These are phyloP conservation scores for Mariannaea sp. DNA, from an alignment of 2,329 filamentous ascomycete genomes.

Conservation along the genomic window DNA sequence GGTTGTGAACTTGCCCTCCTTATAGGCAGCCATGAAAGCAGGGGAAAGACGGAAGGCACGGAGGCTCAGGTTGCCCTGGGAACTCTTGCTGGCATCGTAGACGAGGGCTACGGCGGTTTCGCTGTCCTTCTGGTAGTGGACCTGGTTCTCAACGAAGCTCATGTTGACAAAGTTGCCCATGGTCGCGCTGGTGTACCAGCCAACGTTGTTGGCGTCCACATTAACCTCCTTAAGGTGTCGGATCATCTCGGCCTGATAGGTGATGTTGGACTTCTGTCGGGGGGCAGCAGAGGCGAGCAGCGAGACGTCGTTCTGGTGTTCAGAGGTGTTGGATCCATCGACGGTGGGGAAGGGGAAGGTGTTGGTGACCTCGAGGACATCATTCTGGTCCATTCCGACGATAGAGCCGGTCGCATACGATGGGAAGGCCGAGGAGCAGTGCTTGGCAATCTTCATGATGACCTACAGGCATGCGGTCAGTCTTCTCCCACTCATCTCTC, in stretches of 20 bases:
- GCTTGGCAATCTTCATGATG: constrained; percentile 98
- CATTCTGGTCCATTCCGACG: constrained; percentile 88
- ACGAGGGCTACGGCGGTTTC: constrained; percentile 87
- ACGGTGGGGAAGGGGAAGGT: constrained; percentile 89
- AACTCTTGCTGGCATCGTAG: constrained; percentile 93
- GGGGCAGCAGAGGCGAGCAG: constrained; percentile 85
- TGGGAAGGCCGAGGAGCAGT: constrained; percentile 86
- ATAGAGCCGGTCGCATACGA: constrained; percentile 87
- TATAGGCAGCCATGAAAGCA: constrained; percentile 86
- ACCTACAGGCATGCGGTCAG: constrained; percentile 59
- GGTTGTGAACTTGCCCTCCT: constrained; percentile 96
- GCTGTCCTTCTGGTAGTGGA: constrained; percentile 95
- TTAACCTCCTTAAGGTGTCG: constrained; percentile 96
- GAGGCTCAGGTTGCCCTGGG: constrained; percentile 86
- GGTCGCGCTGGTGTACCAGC: constrained; percentile 98
- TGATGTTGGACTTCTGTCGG: constrained; percentile 84
- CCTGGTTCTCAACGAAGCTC: constrained; percentile 97
- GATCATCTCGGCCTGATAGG: constrained; percentile 97
- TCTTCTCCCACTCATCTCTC: constrained; percentile 29
- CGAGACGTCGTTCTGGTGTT: constrained; percentile 76
- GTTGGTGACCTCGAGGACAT: constrained; percentile 88
- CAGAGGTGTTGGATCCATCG: constrained; percentile 70
- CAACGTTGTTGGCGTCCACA: constrained; percentile 95
- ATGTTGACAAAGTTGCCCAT: constrained; percentile 98
- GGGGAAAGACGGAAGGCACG: constrained; percentile 90